Evolutionary conservation across 345 rosid species (phyloP), one percentile per base, ranked within the genome.

Genomic region (Hibiscus trionum): DNA sequence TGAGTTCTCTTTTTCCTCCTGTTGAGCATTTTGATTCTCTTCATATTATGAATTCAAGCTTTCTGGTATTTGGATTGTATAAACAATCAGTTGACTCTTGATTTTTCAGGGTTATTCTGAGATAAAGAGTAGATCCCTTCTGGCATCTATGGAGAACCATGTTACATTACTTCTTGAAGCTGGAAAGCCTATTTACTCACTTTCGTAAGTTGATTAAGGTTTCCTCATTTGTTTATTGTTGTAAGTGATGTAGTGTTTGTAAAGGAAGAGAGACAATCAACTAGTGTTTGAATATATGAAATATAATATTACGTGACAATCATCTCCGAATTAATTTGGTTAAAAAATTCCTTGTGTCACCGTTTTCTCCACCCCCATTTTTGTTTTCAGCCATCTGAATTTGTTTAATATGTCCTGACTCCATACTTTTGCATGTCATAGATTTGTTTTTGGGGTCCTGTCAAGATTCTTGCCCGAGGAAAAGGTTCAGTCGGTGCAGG

Each of bases 391-490:
- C 33, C 0, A 27, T 49, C 27, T 61, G 1, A 61, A 16, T 52
- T 16, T 7, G 2, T 21, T 64, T 35, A 3, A 53, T 42, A 12
- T 0, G 0, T 21, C 35, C 61, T 73, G 70, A 73, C 3, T 12
- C 17, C 7, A 7, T 7, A 3, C 46, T 17, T 24, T 59, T 62
- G 60, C 57, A 16, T 64, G 70, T 64, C 55, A 60, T 81, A 96
- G 99, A 73, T 86, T 26, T 75, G 99, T 84, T 17, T 88, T 67
- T 56, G 82, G 87, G 56, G 70, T 82, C n/a, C 69, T 96, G 82
- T 89, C 90, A 83, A 89, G 98, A 81, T 73, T 86, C 79, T 73
- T 96, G 83, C 98, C 99, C 0, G 99, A 96, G 83, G 91, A 84
- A n/a, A 96, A 93, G 84, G 98, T 87, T n/a, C 88, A 88, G 70